Base-by-base conservation (phyloP, 257 asterid species). In the Fraxinus cuspidata region DNA sequence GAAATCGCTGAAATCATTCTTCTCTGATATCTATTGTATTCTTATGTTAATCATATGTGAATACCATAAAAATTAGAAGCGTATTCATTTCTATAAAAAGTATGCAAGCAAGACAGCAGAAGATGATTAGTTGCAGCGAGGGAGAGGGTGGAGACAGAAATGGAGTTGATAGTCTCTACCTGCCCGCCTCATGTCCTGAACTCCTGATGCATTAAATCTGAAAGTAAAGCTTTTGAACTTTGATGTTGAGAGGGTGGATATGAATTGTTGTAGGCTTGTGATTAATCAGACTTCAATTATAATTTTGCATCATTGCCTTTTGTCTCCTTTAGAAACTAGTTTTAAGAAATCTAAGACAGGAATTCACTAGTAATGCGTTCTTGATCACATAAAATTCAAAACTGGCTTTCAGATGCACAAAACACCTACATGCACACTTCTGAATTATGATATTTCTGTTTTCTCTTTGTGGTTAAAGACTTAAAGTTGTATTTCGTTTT, bases 381-480 rank as follows among this genome's bases (percentile, higher is more conserved):
- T 3, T 15, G 28, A 28, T 29, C 5, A 19, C 65, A 31, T 40
- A 42, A 70, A 72, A 18, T 64, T 18, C 35, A 38, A 47, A 29
- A 77, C n/a, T 56, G 25, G 66, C 66, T 58, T 60, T 51, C 65
- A 71, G 29, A 58, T 63, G 66, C 21, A 47, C 72, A 29, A 25
- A 10, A 23, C 75, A 71, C 31, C 60, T 7, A 31, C 40, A n/a
- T 38, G 16, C 73, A 69, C 10, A 44, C 25, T 60, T 63, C 16
- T 29, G 64, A 23, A 70, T 44, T 53, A 63, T 38, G 71, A 27
- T 18, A 25, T 64, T 34, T 60, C 56, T 32, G 38, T 77, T 31
- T 32, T 69, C 60, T 81, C 37, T 83, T 76, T 76, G 68, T 68
- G 76, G 73, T 80, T 64, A 16, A 75, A 68, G 37, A 74, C 71